phyloP scores from a whole-genome alignment of 1,284 basidiomycete genomes.

The Sanguinoderma infundibulare region DNA sequence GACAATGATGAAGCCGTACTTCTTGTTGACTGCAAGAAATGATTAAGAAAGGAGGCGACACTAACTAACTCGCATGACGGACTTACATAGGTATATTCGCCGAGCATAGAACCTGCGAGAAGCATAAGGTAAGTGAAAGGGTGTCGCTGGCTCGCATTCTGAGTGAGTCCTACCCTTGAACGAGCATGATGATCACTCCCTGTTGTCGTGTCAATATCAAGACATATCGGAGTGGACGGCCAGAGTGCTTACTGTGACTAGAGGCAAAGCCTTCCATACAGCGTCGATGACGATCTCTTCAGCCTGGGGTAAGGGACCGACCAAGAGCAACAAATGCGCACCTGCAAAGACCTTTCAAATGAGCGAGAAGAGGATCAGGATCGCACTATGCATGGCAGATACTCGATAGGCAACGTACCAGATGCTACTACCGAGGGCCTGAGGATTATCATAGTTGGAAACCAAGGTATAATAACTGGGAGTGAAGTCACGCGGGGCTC shows the following conservation, averaged over 20 bases:
- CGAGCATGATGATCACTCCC: neutral
- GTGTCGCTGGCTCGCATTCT: neutral
- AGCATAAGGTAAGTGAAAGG: neutral
- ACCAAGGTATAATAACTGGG: neutral
- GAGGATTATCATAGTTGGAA: neutral
- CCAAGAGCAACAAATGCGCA: neutral
- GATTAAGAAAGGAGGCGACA: neutral
- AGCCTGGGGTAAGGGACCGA: neutral
- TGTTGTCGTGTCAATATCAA: neutral
- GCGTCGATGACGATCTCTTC: neutral
- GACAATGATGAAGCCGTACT: neutral
- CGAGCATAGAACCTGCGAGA: neutral
- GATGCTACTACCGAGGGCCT: neutral
- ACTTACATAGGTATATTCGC: neutral
- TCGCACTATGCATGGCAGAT: neutral
- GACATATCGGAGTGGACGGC: neutral
- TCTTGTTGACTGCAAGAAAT: neutral
- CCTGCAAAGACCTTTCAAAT: neutral
- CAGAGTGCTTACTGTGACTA: neutral
- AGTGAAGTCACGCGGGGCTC: neutral
- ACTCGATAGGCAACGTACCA: neutral
- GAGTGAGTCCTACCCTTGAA: neutral
- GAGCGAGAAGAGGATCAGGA: neutral
- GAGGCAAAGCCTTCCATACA: neutral
- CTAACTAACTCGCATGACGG: neutral